phyloP scores from a whole-genome alignment of 768 basidiomycete species.

The Boletus subcaerulescens region DNA sequence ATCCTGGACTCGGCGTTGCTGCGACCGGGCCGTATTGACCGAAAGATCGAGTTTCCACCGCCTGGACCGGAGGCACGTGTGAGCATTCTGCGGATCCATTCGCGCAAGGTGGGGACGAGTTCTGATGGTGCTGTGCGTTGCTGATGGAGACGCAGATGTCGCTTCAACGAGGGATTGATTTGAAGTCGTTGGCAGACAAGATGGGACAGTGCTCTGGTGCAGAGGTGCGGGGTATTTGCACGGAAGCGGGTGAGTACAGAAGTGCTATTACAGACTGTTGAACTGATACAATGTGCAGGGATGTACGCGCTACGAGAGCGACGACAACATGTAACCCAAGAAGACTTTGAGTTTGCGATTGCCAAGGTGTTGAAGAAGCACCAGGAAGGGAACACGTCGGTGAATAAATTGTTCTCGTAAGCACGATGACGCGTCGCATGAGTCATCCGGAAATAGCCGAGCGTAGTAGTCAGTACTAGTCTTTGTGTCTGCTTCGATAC shows the following conservation, averaged over 20 bases:
- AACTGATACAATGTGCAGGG: constrained; percentile 38
- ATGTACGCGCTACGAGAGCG: constrained; percentile 98
- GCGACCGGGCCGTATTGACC: constrained; percentile 92
- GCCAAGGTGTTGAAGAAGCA: constrained; percentile 98
- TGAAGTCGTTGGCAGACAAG: constrained; percentile 95
- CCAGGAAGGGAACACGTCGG: constrained; percentile 90
- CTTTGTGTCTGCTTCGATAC: background rate
- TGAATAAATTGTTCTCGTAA: constrained; percentile 86
- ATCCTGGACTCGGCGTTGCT: constrained; percentile 92
- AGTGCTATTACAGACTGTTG: too few species aligned
- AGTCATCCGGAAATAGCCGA: constrained; percentile 18
- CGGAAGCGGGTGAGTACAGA: constrained; percentile 73
- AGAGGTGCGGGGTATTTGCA: constrained; percentile 95
- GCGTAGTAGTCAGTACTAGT: background rate
- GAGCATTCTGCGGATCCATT: constrained; percentile 96
- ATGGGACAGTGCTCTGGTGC: constrained; percentile 99
- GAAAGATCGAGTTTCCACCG: constrained; percentile 98
- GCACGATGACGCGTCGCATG: constrained; percentile 15
- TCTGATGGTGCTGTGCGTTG: background rate
- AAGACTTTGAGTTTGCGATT: constrained; percentile 98
- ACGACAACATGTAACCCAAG: constrained; percentile 95
- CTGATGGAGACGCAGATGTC: constrained; percentile 68
- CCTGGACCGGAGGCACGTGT: constrained; percentile 96
- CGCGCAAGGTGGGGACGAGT: constrained; percentile 65
- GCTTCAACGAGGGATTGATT: constrained; percentile 93